Conservation (phyloP, 164 flowering plant species). For the Dillenia turbinata region DNA sequence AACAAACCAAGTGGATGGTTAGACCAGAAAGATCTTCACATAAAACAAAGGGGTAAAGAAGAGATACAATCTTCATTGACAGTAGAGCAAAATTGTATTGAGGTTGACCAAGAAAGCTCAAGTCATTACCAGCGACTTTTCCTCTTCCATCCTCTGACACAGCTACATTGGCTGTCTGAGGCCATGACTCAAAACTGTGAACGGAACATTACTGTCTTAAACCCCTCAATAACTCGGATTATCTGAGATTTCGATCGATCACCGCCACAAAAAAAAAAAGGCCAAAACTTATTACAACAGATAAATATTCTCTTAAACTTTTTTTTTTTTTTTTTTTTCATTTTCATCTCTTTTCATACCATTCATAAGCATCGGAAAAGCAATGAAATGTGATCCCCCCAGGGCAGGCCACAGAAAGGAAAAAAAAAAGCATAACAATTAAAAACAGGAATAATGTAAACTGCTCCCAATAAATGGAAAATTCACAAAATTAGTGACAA, state of each 20-base stretch:
- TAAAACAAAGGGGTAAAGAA: not conserved
- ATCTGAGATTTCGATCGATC: slow-evolving; percentile 69
- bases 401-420: too few species aligned
- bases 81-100: slow-evolving; percentile 1
- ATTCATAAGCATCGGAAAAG: too few species aligned
- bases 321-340: too few species aligned
- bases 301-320: too few species aligned
- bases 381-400: too few species aligned
- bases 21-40: not conserved
- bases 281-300: too few species aligned
- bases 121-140: slow-evolving; percentile 92
- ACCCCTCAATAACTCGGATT: slow-evolving; percentile 89
- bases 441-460: too few species aligned
- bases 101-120: not conserved
- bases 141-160: slow-evolving; percentile 97
- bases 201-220: slow-evolving; percentile 83
- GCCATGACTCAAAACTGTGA: slow-evolving; percentile 90
- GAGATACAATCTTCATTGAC: not conserved
- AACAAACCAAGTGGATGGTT: slow-evolving; percentile 2
- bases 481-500: not conserved
- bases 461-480: too few species aligned
- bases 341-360: too few species aligned
- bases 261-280: slow-evolving; percentile 22
- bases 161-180: slow-evolving; percentile 57
- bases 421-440: too few species aligned